Evolutionary conservation across 257 asterid genomes (phyloP), one percentile per base, ranked within the genome.

Genomic region (Scutellaria minor): DNA sequence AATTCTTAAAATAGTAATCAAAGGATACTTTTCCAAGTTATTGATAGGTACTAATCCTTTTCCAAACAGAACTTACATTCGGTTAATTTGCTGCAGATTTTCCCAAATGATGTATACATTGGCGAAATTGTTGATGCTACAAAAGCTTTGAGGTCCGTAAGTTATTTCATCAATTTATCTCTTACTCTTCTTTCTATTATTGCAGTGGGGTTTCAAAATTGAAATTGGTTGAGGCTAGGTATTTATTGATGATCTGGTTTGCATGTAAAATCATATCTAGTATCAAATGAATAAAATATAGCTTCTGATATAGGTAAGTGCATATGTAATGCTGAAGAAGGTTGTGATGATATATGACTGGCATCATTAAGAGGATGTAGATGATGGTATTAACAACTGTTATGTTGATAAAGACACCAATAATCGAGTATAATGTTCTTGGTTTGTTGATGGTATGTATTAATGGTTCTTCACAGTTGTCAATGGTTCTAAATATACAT

Each of bases 41-140:
- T 41, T 66, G 53, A 5, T 57, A 14, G 61, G 2, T 41, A 11
- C 40, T 46, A 3, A 24, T 15, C 7, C 3, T 69, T 63, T 63
- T 45, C 47, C 39, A 7, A 14, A 6, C 27, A 59, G 37, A 60
- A n/a, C 7, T 13, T n/a, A 13, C 3, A 3, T n/a, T n/a, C n/a
- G 3, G 48, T 60, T 13, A 42, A 8, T 46, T 35, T 61, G 27
- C 73, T 46, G 81, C 89, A 93, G 96, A 91, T 93, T 70, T 88
- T 88, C 80, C 98, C 97, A 7, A 83, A 88, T 84, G 96, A 93
- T 72, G 91, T 88, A 65, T 83, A 83, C 78, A 83, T 89, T 47
- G 87, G 85, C 48, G 98, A 93, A 64, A 77, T 86, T 66, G 50
- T 85, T 70, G 90, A 88, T 67, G 81, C 90, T 55, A 79, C 95